Percentiles rank a stretch among this genome's conserved stretches.
These are phyloP conservation scores for Aristolochia californica DNA, from an alignment of 164 flowering plant genomes.

Conservation along the genomic window DNA sequence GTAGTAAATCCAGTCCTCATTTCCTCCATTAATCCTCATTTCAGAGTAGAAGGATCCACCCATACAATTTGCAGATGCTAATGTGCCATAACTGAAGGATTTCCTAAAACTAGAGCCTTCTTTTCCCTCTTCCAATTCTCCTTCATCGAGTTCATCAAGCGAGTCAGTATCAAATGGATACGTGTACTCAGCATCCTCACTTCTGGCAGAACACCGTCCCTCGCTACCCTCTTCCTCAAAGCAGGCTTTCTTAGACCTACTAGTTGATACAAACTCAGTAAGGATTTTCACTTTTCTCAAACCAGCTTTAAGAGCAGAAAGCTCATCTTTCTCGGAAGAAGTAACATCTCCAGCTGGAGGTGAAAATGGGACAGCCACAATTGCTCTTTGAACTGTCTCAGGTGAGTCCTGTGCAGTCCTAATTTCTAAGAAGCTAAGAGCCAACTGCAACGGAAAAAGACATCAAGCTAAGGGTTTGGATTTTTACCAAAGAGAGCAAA, in stretches of 20 bases:
- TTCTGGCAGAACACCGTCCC: slow-evolving; percentile 53
- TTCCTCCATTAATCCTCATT: slow-evolving; percentile 35
- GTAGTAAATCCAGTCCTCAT: slow-evolving; percentile 79
- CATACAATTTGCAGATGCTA: slow-evolving; percentile 74
- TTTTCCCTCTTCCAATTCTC: slow-evolving; percentile 50
- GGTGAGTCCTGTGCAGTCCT: slow-evolving; percentile 46
- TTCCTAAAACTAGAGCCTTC: slow-evolving; percentile 51
- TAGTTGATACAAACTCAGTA: slow-evolving; percentile 64
- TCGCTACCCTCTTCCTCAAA: slow-evolving; percentile 78
- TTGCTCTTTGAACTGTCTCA: slow-evolving; percentile 38
- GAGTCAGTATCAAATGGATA: slow-evolving; percentile 84
- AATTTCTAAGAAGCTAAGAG: slow-evolving; percentile 52
- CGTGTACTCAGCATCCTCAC: slow-evolving; percentile 68
- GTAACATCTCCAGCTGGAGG: slow-evolving; percentile 33
- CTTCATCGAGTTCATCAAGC: slow-evolving; percentile 57
- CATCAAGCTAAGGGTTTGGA: slow-evolving; percentile 3
- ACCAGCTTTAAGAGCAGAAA: slow-evolving; percentile 93
- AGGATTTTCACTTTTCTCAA: slow-evolving; percentile 82
- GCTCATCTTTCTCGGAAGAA: slow-evolving; percentile 65
- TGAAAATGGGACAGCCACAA: slow-evolving; percentile 41
- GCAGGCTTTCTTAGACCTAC: slow-evolving; percentile 69
- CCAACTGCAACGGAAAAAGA: slow-evolving; percentile 27
- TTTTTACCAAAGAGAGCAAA: no score
- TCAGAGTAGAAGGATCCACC: slow-evolving; percentile 59
- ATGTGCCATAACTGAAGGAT: slow-evolving; percentile 78